Percentiles rank a stretch among this genome's conserved stretches.
These are phyloP conservation scores for Candida montana DNA, from an alignment of 805 yeast species.

Conservation along the genomic window DNA sequence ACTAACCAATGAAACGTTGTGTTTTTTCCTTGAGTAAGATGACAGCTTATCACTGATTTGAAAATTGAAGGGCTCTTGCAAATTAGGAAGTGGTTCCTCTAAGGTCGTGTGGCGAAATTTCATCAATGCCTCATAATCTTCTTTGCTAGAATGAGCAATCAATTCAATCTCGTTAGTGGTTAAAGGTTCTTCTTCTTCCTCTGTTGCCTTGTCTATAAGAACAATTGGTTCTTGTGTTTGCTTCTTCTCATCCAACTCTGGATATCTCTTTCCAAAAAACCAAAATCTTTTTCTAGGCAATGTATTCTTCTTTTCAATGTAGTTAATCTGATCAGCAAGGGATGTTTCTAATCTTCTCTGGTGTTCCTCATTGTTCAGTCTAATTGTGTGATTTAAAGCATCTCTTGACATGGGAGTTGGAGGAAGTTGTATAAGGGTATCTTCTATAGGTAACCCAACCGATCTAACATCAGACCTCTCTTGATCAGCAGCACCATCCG, in stretches of 20 bases:
- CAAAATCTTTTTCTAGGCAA: constrained; percentile 11
- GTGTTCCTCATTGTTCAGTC: constrained; percentile 4
- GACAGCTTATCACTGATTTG: constrained; percentile 4
- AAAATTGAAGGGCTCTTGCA: constrained; percentile 1
- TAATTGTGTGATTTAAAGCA: no score
- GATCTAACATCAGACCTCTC: no score
- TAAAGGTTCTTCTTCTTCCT: not conserved
- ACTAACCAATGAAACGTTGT: constrained; percentile 4
- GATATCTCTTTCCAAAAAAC: constrained; percentile 12
- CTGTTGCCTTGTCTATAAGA: constrained; percentile 2
- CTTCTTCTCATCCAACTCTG: not conserved
- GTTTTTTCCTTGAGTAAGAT: constrained; percentile 12
- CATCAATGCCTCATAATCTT: not conserved
- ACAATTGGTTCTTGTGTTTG: not conserved
- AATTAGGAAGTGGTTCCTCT: not conserved
- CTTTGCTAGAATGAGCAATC: constrained; percentile 11
- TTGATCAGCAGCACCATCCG: not conserved
- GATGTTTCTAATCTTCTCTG: constrained; percentile 5
- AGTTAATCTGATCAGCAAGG: constrained; percentile 7
- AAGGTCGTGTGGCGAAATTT: not conserved
- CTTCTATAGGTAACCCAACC: no score
- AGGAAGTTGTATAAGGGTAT: no score
- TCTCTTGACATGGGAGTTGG: no score
- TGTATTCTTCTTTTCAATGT: constrained; percentile 8
- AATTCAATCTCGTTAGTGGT: constrained; percentile 9